These are phyloP conservation scores for Psidium friedrichsthalianum DNA, from an alignment of 345 rosid genomes.

Conservation along the genomic window DNA sequence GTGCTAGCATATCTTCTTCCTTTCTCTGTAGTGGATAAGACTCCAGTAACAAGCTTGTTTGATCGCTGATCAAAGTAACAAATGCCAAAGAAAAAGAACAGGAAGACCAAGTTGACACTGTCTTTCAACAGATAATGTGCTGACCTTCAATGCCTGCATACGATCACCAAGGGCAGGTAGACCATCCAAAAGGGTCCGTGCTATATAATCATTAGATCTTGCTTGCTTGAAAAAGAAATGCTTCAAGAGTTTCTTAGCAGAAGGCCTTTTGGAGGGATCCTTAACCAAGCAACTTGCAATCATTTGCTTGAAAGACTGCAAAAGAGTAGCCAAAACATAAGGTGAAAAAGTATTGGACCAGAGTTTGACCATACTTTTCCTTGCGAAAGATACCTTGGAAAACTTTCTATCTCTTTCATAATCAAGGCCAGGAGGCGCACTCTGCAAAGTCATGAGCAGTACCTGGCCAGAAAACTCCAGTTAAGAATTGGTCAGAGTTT, in stretches of 20 bases:
- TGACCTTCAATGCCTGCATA: conserved; percentile 79
- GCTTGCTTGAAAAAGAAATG: conserved; percentile 99
- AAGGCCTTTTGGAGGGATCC: conserved; percentile 93
- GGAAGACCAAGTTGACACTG: not conserved
- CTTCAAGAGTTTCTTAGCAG: conserved; percentile 69
- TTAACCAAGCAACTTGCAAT: conserved; percentile 96
- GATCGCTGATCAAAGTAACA: not conserved
- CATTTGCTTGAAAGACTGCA: conserved; percentile 98
- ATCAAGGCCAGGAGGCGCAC: conserved; percentile 97
- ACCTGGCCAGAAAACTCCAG: conserved; percentile 36
- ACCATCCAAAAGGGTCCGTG: conserved; percentile 74
- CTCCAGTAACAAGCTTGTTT: conserved; percentile 1
- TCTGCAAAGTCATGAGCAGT: conserved; percentile 98
- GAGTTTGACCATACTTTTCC: not conserved
- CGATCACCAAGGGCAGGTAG: conserved; percentile 94
- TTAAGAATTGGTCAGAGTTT: conserved; percentile 10
- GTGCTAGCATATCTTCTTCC: conserved; percentile 99
- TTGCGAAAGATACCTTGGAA: conserved; percentile 52
- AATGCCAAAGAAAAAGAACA: not conserved
- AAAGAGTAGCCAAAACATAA: not conserved
- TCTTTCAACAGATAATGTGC: not conserved
- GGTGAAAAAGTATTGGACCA: not conserved
- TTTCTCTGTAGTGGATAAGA: conserved; percentile 43
- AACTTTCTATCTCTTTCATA: conserved; percentile 93
- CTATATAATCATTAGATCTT: conserved; percentile 74